Base-by-base conservation (phyloP, 495 filamentous ascomycete genomes). In the Aspergillus indologenus region DNA sequence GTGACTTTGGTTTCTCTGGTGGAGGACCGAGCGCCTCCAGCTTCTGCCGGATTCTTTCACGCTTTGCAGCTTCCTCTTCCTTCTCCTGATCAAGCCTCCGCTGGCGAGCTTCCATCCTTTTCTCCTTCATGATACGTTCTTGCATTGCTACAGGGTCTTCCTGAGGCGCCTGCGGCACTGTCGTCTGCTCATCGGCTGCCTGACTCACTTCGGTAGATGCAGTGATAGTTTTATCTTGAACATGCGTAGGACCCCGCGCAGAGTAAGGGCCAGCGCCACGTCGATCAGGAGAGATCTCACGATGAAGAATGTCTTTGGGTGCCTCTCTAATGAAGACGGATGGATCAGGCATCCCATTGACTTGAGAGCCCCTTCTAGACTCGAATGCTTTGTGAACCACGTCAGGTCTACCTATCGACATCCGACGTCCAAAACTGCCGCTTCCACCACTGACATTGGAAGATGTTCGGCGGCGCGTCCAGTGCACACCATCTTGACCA, bases 371-470 rank as follows among this genome's bases (percentile, higher is more conserved):
- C 57, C 81, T 67, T 58, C 81, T 65, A 40, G 43, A 67, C 29
- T 83, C 81, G 56, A 79, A 73, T 22, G 72, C 65, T 63, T 77
- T 68, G 51, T 75, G 71, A n/a, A 74, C 69, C 12, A 71, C 58
- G 57, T 85, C 83, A 43, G 70, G 65, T 40, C 75, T 75, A 50
- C 78, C 73, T 59, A 83, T 75, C 8, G 84, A 87, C 72, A 79
- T 79, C 19, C 83, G 78, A 58, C 83, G 79, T 54, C 80, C 81
- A 65, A 83, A 83, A 48, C 80, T 82, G 45, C 88, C 89, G 71
- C 92, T 97, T 57, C 90, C 91, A 29, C 92, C 93, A 68, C 93
- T 97, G 26, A 96, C 89, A 66, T 92, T 96, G 1, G 93, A 96
- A n/a, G 93, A 97, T 52, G 88, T 87, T 47, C 95, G 87, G 47